Base-by-base conservation (phyloP, 208 protist species). In the Leishmania amazonensis region DNA sequence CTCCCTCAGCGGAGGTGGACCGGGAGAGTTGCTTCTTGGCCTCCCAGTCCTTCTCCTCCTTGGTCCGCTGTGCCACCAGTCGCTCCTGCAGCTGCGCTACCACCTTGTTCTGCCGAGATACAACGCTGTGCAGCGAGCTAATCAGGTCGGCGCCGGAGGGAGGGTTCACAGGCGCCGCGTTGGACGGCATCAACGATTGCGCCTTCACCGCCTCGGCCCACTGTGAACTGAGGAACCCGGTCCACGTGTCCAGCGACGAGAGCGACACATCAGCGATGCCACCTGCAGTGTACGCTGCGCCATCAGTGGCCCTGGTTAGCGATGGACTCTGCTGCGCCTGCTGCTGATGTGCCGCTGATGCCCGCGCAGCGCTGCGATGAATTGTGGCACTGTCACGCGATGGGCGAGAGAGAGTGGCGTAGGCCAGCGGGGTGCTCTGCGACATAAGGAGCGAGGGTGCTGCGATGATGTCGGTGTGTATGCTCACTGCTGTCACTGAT, bases 161-260 rank as follows among this genome's bases (percentile, higher is more conserved):
- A 28, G 53, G 13, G 13, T 31, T 21, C 75, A 74, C 60, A 75
- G 24, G 62, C 35, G 62, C 76, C 15, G 42, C 53, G 3, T 54
- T 17, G 8, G 72, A 40, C 8, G 81, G 19, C 40, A 40, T 54
- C 38, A 19, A 35, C 24, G 24, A 13, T 6, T 53, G 71, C 11
- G 35, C 49, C 13, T 81, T 81, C 35, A 85, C 76, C 1, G 77
- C 19, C 47, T 81, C 82, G 17, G 38, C 65, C 82, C 82, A 85
- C 73, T 89, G 80, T 38, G 67, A 28, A 21, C 72, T 64, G 17
- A 93, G 62, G 60, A 85, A 88, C 51, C 76, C 58, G 6, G 80
- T 84, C 89, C 89, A 93, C 68, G 89, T 93, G 75, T 93, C 89
- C 15, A 86, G 58, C 79, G 80, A 57, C 47, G 68, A 78, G 7